Conservation (phyloP, 371 early-diverging fungal species). For the Mucor saturninus region DNA sequence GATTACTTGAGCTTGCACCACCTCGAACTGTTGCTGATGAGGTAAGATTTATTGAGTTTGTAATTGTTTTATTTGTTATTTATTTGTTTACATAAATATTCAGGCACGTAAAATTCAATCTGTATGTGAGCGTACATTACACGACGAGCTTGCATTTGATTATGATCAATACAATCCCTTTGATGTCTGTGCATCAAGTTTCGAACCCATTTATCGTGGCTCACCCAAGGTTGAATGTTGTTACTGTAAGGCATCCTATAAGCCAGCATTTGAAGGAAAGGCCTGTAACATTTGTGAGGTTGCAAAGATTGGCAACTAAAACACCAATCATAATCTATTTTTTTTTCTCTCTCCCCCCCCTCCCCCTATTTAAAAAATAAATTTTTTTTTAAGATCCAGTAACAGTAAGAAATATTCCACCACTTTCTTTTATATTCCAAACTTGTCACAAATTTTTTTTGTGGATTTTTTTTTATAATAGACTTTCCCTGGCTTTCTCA, state of each 20-base stretch:
- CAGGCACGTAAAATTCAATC: constrained; percentile 85
- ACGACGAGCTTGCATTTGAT: constrained; percentile 79
- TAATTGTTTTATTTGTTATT: not conserved
- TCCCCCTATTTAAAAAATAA: not conserved
- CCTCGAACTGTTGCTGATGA: constrained; percentile 74
- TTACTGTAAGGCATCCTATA: constrained; percentile 87
- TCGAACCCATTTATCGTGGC: constrained; percentile 87
- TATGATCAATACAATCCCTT: constrained; percentile 95
- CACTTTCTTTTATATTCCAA: constrained; percentile 37
- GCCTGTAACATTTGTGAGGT: constrained; percentile 89
- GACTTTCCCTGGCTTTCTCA: not conserved
- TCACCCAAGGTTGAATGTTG: constrained; percentile 79
- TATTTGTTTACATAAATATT: not conserved
- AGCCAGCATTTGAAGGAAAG: constrained; percentile 76
- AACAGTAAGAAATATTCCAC: constrained; percentile 21
- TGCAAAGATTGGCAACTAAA: constrained; percentile 56
- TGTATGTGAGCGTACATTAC: constrained; percentile 80
- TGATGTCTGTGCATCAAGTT: constrained; percentile 78
- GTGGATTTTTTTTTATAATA: constrained; percentile 5
- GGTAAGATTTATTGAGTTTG: constrained; percentile 37
- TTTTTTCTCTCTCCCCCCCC: too few species aligned
- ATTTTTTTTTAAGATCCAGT: not conserved
- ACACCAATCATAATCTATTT: not conserved
- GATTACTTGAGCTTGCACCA: constrained; percentile 88
- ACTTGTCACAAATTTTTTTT: constrained; percentile 34